Base-by-base conservation (phyloP, 768 basidiomycete genomes). In the Collybia mongolica region DNA sequence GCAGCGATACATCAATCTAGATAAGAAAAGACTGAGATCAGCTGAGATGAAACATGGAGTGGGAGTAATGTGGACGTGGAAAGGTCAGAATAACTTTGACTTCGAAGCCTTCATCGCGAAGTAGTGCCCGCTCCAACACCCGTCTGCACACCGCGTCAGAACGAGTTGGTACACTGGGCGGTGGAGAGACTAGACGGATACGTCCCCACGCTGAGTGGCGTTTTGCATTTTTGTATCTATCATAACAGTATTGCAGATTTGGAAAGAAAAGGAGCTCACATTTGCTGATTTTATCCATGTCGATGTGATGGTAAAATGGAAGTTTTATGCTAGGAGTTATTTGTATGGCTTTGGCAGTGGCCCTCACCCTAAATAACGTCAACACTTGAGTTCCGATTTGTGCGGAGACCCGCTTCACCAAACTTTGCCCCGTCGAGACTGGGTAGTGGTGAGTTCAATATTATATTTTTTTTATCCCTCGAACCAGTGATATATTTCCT, bases 31-130 rank as follows among this genome's bases (percentile, higher is more conserved):
- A n/a, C n/a, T n/a, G n/a, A n/a, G 6, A 32, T 26, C 7, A 26
- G 24, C 24, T 26, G 24, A 26, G 24, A 26, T 26, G 24, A 26
- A 4, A 26, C 7, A 26, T 7, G 24, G 24, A 7, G 24, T 26
- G 24, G 3, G 24, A 26, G 7, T 26, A 29, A 19, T 12, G 7
- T 23, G 7, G 23, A 1, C 19, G 12, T n/a, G 1, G 17, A 19
- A 18, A 32, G 44, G 23, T 24, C 54, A 55, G 54, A 55, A 55
- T 55, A 55, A 55, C 54, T 52, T 37, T 55, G 39, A 55, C 54
- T 55, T 39, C 50, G 48, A 49, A 46, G 47, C 50, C 50, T 52
- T 55, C 54, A 55, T 52, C 47, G 47, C 35, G 47, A n/a, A 39
- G 54, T 51, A 44, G 48, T 46, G 47, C 47, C 44, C 54, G 9